These are phyloP conservation scores for Trichosporon sp. DNA, from an alignment of 1,284 basidiomycete species.

Conservation along the genomic window DNA sequence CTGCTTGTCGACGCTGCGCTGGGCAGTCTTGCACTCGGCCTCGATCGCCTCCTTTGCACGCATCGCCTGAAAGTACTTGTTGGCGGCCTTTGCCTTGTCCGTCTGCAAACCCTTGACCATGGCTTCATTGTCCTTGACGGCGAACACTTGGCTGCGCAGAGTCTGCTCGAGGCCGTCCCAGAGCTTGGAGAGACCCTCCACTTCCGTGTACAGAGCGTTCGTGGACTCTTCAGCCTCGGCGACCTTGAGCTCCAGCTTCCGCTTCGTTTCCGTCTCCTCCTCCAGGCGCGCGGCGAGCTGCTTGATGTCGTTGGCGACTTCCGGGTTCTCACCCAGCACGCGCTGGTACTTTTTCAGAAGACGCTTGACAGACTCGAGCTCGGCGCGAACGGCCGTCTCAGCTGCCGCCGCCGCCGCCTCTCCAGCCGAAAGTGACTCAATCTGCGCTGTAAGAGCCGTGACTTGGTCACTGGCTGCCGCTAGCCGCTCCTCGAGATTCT, in stretches of 20 bases:
- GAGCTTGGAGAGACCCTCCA: slow-evolving; percentile 81
- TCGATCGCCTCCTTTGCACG: slow-evolving; percentile 83
- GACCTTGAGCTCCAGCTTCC: slow-evolving; percentile 60
- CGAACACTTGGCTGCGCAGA: slow-evolving; percentile 80
- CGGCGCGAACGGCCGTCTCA: slow-evolving; percentile 32
- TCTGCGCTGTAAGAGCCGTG: slow-evolving; percentile 34
- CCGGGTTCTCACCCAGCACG: slow-evolving; percentile 65
- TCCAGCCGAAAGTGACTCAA: slow-evolving; percentile 30
- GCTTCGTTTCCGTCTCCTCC: slow-evolving; percentile 66
- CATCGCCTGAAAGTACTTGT: slow-evolving; percentile 91
- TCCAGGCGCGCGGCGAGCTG: slow-evolving; percentile 64
- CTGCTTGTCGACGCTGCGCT: slow-evolving; percentile 74
- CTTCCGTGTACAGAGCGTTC: slow-evolving; percentile 76
- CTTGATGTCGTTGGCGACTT: slow-evolving; percentile 60
- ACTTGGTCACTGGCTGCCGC: slow-evolving; percentile 52
- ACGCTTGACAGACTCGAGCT: slow-evolving; percentile 49
- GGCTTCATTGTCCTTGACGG: slow-evolving; percentile 76
- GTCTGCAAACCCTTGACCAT: slow-evolving; percentile 65
- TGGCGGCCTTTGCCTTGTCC: slow-evolving; percentile 92
- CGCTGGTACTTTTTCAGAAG: slow-evolving; percentile 65
- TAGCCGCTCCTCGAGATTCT: slow-evolving; percentile 65
- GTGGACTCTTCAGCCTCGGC: slow-evolving; percentile 62
- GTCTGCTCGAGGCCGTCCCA: slow-evolving; percentile 87
- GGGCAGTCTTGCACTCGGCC: slow-evolving; percentile 70
- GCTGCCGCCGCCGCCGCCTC: slow-evolving; percentile 33